A percentile compares a stretch with the other conserved stretches of the same genome.
These are phyloP conservation scores for Catenaria anguillulae DNA, from an alignment of 371 early-diverging fungal species.

Conservation along the genomic window DNA sequence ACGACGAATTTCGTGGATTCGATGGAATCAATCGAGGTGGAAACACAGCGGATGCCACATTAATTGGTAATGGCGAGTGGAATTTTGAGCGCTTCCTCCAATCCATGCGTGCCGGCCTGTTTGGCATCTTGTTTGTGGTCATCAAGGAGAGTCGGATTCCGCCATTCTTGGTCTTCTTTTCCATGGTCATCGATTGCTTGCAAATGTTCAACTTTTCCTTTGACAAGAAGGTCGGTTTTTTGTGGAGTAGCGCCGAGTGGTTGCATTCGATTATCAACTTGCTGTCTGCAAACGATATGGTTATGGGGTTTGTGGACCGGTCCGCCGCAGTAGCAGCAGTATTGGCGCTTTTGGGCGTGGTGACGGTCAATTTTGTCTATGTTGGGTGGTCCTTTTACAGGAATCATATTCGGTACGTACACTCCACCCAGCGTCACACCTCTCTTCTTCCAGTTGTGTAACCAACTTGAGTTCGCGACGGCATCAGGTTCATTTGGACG, in stretches of 20 bases:
- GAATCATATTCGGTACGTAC: slow-evolving; percentile 15
- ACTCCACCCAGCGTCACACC: not conserved
- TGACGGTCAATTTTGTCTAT: slow-evolving; percentile 15
- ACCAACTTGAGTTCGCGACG: not conserved
- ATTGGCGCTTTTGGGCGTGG: slow-evolving; percentile 13
- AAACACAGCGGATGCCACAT: no score
- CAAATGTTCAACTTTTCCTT: slow-evolving; percentile 17
- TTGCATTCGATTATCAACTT: not conserved
- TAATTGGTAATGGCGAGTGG: no score
- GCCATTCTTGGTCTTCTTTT: slow-evolving; percentile 7
- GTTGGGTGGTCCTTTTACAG: slow-evolving; percentile 22
- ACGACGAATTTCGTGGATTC: no score
- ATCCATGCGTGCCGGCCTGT: no score
- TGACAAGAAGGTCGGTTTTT: not conserved
- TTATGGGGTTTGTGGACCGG: no score
- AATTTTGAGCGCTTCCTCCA: no score
- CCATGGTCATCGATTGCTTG: slow-evolving; percentile 18
- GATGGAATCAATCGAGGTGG: no score
- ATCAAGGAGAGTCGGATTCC: slow-evolving; percentile 10
- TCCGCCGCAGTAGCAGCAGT: no score
- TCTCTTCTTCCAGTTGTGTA: not conserved
- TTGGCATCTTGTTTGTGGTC: slow-evolving; percentile 16
- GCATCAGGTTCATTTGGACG: slow-evolving; percentile 20
- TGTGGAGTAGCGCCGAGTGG: not conserved
- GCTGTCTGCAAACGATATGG: not conserved